Conservation (phyloP, 257 asterid species). For the Lavandula angustifolia region DNA sequence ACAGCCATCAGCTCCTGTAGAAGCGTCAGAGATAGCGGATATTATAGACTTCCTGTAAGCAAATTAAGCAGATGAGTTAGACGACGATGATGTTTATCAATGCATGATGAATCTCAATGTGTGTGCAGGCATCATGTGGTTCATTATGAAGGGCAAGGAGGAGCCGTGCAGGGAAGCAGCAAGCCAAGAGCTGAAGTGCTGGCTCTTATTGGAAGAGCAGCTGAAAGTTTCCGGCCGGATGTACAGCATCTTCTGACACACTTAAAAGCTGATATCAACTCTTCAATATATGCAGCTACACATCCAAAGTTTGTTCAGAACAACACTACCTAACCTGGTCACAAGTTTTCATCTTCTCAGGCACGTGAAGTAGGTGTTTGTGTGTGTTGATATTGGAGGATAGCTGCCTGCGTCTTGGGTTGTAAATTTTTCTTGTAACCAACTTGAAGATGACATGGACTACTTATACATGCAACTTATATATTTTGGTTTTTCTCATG, state of each 20-base stretch:
- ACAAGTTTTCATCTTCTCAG: too few relatives aligned
- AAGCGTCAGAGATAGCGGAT: conserved; percentile 86
- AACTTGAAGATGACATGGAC: too few relatives aligned
- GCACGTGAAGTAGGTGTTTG: too few relatives aligned
- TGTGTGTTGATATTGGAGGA: too few relatives aligned
- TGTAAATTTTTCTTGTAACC: too few relatives aligned
- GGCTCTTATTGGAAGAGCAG: conserved; percentile 74
- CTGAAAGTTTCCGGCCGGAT: conserved; percentile 82
- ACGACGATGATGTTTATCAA: too few relatives aligned
- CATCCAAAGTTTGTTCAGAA: conserved; percentile 63
- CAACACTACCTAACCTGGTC: conserved; percentile 28
- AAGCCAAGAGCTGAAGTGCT: conserved; percentile 79
- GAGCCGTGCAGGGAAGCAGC: conserved; percentile 85
- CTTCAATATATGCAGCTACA: conserved; percentile 76
- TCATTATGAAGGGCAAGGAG: conserved; percentile 95
- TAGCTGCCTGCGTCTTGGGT: too few relatives aligned
- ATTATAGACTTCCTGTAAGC: conserved; percentile 85
- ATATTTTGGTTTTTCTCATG: too few relatives aligned
- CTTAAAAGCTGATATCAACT: conserved; percentile 67
- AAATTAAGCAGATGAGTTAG: too few relatives aligned
- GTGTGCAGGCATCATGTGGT: conserved; percentile 73
- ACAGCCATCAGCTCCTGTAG: conserved; percentile 62
- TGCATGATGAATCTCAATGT: not conserved
- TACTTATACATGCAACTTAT: too few relatives aligned
- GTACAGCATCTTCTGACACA: conserved; percentile 83